Conservation (phyloP, 305 asterid species). For the Petunia hybrid region DNA sequence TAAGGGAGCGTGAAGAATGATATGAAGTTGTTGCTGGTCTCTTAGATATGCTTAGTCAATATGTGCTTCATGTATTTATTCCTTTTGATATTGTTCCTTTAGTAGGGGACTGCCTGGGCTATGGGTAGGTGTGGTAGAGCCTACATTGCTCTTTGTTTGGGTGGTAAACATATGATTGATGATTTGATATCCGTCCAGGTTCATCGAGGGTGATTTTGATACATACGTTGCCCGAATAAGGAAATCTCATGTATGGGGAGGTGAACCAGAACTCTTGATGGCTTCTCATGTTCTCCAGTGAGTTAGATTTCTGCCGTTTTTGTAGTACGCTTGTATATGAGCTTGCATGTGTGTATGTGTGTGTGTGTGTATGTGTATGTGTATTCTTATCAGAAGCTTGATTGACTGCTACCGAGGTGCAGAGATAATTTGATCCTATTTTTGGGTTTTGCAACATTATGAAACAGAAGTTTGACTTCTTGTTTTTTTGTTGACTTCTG, state of each 20-base stretch:
- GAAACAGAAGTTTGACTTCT: not conserved
- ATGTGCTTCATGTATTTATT: not conserved
- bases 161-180: conserved; percentile 4
- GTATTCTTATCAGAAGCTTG: not conserved
- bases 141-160: not conserved
- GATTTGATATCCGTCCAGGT: conserved; percentile 55
- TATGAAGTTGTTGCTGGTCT: not conserved
- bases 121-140: not conserved
- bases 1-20: not conserved
- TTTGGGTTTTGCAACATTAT: not conserved
- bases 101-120: not conserved
- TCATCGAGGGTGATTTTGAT: conserved; percentile 91
- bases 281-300: conserved; percentile 94
- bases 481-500: not conserved
- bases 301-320: conserved; percentile 38
- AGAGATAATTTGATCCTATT: not conserved
- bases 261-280: conserved; percentile 95
- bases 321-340: not conserved
- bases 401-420: not conserved
- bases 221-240: conserved; percentile 66
- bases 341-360: not conserved
- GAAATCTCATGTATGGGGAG: conserved; percentile 95
- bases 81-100: not conserved
- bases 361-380: not conserved
- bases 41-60: not conserved